Percentiles rank a stretch among this genome's conserved stretches.
phyloP scores from a whole-genome alignment of 768 basidiomycete species.

The Tulasnella sp. region DNA sequence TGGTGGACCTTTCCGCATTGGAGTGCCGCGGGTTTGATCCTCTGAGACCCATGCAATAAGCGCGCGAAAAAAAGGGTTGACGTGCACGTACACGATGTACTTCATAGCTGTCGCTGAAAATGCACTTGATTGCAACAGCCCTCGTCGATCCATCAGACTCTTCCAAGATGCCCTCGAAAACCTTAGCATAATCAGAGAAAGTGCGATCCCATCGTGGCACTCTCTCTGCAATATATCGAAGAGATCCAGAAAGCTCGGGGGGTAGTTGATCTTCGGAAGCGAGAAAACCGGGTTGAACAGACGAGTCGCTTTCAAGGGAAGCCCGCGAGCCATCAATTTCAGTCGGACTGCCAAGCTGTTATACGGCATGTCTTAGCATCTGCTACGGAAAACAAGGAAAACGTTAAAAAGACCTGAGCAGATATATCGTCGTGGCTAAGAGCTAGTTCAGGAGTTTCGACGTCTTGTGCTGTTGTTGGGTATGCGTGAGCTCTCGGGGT shows the following conservation, averaged over 20 bases:
- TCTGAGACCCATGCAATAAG: not conserved
- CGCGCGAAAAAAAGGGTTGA: not conserved
- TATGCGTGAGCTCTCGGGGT: no score
- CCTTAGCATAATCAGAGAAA: no score
- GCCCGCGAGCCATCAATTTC: no score
- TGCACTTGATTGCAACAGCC: not conserved
- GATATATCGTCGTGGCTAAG: no score
- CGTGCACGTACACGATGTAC: not conserved
- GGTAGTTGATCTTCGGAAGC: not conserved
- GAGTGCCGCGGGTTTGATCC: not conserved
- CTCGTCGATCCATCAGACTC: not conserved
- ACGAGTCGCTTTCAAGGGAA: not conserved
- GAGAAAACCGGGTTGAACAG: not conserved
- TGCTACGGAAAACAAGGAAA: no score
- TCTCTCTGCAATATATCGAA: no score
- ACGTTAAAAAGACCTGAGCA: no score
- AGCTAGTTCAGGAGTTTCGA: no score
- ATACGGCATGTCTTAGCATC: no score
- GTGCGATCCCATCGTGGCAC: no score
- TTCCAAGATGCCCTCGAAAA: not conserved
- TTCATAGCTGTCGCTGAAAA: not conserved
- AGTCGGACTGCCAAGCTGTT: no score
- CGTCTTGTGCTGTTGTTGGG: no score
- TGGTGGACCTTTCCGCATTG: not conserved
- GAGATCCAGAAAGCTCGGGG: not conserved